These are phyloP conservation scores for Beta macrorhiza DNA, from an alignment of 179 eudicot species.

Conservation along the genomic window DNA sequence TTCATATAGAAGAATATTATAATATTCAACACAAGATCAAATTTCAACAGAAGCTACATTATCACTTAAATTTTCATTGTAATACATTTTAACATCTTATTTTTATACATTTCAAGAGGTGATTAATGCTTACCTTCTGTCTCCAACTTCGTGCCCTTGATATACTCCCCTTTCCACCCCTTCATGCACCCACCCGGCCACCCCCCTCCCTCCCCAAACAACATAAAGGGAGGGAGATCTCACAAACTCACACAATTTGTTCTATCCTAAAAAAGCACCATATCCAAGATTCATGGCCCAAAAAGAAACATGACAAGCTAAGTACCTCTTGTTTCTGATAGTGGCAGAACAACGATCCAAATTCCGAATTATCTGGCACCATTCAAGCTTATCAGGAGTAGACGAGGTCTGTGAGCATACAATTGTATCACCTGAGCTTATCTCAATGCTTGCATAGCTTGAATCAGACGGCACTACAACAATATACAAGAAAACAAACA, in stretches of 20 bases:
- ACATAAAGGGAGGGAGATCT: not conserved
- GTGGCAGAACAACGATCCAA: conserved; percentile 59
- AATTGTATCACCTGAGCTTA: conserved; percentile 45
- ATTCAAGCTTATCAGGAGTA: conserved; percentile 45
- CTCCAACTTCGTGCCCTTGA: too few relatives aligned
- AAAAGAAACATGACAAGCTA: conserved; percentile 7
- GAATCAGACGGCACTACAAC: conserved; percentile 56
- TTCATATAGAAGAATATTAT: not conserved
- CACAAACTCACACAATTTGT: not conserved
- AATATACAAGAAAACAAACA: not conserved
- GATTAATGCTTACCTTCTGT: too few relatives aligned
- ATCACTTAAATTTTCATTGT: not conserved
- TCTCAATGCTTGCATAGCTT: conserved; percentile 48
- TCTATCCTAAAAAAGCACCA: not conserved
- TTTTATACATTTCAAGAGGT: not conserved
- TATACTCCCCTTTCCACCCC: too few relatives aligned
- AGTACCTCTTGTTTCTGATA: conserved; percentile 60
- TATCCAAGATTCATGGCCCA: not conserved
- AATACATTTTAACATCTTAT: too few relatives aligned
- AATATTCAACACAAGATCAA: not conserved
- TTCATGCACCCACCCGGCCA: too few relatives aligned
- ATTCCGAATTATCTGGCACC: conserved; percentile 72
- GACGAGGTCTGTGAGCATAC: conserved; percentile 48
- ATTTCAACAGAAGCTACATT: not conserved
- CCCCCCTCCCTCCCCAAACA: not conserved